phyloP scores from a whole-genome alignment of 139 green algal genomes.

The Prasinococcaceae sp. region DNA sequence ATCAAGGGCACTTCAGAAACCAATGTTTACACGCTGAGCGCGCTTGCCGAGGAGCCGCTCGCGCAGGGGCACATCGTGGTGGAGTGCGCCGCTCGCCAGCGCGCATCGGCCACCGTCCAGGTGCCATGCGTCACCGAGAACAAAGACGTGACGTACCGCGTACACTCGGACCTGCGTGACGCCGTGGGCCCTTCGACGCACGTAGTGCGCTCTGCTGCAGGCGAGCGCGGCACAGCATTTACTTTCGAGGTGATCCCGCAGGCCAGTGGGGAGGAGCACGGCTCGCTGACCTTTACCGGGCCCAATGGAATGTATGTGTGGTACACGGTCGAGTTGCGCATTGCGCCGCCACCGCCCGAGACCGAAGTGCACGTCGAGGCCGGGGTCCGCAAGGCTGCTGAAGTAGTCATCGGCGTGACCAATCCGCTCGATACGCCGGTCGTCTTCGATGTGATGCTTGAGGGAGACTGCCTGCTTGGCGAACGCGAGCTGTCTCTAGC shows the following conservation, averaged over 20 bases:
- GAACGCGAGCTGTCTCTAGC: neutral
- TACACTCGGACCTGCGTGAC: conserved; percentile 41
- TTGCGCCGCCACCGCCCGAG: conserved; percentile 34
- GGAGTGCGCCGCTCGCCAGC: conserved; percentile 23
- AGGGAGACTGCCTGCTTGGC: conserved; percentile 6
- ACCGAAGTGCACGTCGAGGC: conserved; percentile 32
- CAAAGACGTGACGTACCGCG: conserved; percentile 19
- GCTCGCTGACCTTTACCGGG: conserved; percentile 43
- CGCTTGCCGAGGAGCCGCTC: conserved; percentile 37
- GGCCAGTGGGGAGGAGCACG: conserved; percentile 27
- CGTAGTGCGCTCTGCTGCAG: too few species aligned
- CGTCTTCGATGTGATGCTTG: conserved; percentile 1
- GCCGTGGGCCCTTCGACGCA: conserved; percentile 25
- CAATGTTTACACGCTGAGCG: conserved; percentile 40
- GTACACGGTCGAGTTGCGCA: conserved; percentile 42
- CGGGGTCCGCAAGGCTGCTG: conserved; percentile 24
- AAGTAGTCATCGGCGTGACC: neutral
- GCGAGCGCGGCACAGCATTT: neutral
- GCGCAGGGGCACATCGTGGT: conserved; percentile 47
- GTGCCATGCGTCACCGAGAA: conserved; percentile 44
- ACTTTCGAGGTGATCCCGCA: conserved; percentile 8
- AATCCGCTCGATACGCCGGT: conserved; percentile 8
- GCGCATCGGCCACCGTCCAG: conserved; percentile 8
- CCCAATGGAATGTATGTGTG: conserved; percentile 46
- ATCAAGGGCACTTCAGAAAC: conserved; percentile 37